Evolutionary conservation across 1,139 yeast species (phyloP), one percentile per base, ranked within the genome.

Genomic region (Candida tropicalis): DNA sequence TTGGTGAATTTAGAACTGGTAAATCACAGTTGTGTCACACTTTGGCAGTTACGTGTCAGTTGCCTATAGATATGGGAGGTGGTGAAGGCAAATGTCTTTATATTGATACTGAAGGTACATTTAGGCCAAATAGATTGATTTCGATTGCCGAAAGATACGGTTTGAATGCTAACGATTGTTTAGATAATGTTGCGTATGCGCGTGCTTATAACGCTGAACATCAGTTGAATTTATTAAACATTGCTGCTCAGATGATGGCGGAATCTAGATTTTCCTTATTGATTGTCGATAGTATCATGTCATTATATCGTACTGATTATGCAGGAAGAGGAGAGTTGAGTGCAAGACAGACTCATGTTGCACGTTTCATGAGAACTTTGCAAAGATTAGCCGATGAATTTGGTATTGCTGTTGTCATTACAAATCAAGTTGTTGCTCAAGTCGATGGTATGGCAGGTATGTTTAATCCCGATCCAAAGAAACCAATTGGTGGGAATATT

Each of bases 401-500:
- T 66, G 99, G 99, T 35, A 90, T 95, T 46, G 99, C 99, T 0
- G 97, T 93, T 11, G 89, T 95, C n/a, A 91, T 93, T 41, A 95
- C 99, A 4, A 93, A 93, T 67, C 99, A 93, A 66, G 99, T 93
- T 24, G 97, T 90, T 6, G 97, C 99, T 3, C 97, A 91, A 64
- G 99, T 95, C 16, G 99, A 93, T 62, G 98, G 98, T 40, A 84
- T 82, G 56, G 79, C 86, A 50, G 79, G 80, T 6, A 77, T 84
- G 77, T 91, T 84, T 64, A 89, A 90, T 55, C 95, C 97, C 0
- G 99, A 93, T 62, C 98, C 99, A n/a, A 95, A 95, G 65, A 95
- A 95, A 63, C 99, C 99, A 9, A 93, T 95, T 55, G 99, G 99
- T 46, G 99, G 99, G 57, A 93, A 95, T 59, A 93, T 95, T 55